Percentiles rank a stretch among this genome's conserved stretches.
Conservation (phyloP, 352 stramenopile species). For the Globisporangium acanthophoron region DNA sequence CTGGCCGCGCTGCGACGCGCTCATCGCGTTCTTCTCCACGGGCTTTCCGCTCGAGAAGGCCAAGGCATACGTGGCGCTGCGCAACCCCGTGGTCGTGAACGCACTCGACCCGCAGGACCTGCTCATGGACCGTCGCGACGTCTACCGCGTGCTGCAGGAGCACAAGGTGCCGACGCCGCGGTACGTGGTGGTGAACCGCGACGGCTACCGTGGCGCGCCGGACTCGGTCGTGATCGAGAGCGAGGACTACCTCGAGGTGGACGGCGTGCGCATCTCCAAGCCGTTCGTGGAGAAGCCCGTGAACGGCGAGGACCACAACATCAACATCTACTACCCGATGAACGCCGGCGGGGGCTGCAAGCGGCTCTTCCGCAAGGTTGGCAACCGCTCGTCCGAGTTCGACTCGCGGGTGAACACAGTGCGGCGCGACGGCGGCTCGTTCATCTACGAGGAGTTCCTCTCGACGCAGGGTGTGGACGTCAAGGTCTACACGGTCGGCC, state of each 20-base stretch:
- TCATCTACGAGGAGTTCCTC: constrained; percentile 98
- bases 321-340: constrained; percentile 99
- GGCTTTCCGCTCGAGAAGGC: constrained; percentile 98
- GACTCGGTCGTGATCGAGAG: constrained; percentile 43
- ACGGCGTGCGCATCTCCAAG: constrained; percentile 96
- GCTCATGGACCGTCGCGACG: constrained; percentile 93
- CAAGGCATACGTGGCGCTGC: constrained; percentile 93
- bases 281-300: constrained; percentile 99
- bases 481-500: constrained; percentile 99
- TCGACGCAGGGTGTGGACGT: constrained; percentile 99
- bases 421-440: constrained; percentile 80
- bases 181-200: constrained; percentile 94
- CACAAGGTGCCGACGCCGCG: constrained; percentile 92
- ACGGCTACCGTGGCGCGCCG: constrained; percentile 77
- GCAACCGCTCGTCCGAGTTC: constrained; percentile 91
- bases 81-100: constrained; percentile 95
- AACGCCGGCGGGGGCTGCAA: constrained; percentile 98
- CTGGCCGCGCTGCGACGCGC: constrained; percentile 94
- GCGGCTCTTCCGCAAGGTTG: constrained; percentile 97
- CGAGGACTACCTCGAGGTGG: constrained; percentile 79
- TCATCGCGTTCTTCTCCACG: constrained; percentile 98
- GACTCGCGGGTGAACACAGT: constrained; percentile 96
- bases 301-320: constrained; percentile 99
- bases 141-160: constrained; percentile 92
- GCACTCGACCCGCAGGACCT: constrained; percentile 94